Percentiles rank a stretch among this genome's conserved stretches.
These are phyloP conservation scores for Cryphonectria radicalis DNA, from an alignment of 2,329 filamentous ascomycete species.

Conservation along the genomic window DNA sequence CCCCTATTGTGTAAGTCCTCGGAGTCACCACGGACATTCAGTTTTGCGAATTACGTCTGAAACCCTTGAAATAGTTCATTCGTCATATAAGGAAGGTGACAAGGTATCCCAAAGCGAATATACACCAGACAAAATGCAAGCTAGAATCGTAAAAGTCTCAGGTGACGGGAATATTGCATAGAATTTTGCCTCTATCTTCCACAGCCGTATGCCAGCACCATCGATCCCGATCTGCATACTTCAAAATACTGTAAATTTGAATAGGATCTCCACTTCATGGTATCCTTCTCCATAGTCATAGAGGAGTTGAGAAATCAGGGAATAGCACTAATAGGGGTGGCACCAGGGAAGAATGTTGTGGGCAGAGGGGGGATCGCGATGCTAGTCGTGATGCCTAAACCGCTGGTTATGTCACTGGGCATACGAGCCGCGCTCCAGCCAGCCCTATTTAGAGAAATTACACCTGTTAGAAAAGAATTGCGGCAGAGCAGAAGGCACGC, in stretches of 20 bases:
- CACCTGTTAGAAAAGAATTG: neutral
- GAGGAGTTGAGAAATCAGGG: constrained; percentile 14
- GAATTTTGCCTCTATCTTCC: neutral
- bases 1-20: no score
- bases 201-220: neutral
- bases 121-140: neutral
- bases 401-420: constrained; percentile 22
- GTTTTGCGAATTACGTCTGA: no score
- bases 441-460: neutral
- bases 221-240: neutral
- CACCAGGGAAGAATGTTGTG: constrained; percentile 9
- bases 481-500: no score
- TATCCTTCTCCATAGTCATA: neutral
- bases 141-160: neutral
- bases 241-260: neutral
- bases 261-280: neutral
- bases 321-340: constrained; percentile 3
- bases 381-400: constrained; percentile 22
- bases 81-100: neutral
- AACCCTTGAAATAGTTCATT: no score
- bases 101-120: neutral
- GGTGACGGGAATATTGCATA: neutral
- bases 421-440: constrained; percentile 14
- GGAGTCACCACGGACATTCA: no score
- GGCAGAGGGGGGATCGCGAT: constrained; percentile 11